Base-by-base conservation (phyloP, 371 early-diverging fungal species). In the Chytridium lagenaria region DNA sequence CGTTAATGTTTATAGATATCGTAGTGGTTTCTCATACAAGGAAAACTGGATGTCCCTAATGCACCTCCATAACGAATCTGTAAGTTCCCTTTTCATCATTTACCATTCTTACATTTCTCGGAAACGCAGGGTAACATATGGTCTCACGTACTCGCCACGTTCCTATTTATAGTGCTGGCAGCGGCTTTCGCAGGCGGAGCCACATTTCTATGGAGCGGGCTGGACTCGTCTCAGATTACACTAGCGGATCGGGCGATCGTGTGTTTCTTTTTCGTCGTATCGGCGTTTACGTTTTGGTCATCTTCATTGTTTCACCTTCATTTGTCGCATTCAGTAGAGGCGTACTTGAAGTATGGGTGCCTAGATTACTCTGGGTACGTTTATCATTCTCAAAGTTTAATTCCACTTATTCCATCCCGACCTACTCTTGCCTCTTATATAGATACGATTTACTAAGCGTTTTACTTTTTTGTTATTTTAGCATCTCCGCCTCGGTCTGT, bases 41-140 rank as follows among this genome's bases (percentile, higher is more conserved):
- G 73, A 78, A 40, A 73, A 71, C 50, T 75, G 70, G 72, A 57
- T 74, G 31, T 77, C 77, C 2, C 57, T 78, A 12, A 66, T 74
- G 30, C 79, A 78, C 51, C 22, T 67, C 34, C 81, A 81, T 72
- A 81, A 81, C 70, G 81, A 81, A 49, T 59, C 80, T 2, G 74
- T 77, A 37, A 30, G 36, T 26, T 2, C 37, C 31, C 3, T 61
- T 15, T 34, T 5, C 23, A 5, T 52, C 55, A 5, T 52, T 52
- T 12, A 7, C 26, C 26, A 7, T 52, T 5, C 55, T 26, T 7
- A n/a, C 55, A 7, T 22, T 52, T 26, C 26, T 52, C 23, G 7
- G 12, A 7, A 31, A 61, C 16, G 34, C 34, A 61, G 61, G 61
- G 61, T 55, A 77, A 77, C 67, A 63, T 79, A 19, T 79, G 77